phyloP scores from a whole-genome alignment of 352 stramenopile species.

The Pythium chondricola region DNA sequence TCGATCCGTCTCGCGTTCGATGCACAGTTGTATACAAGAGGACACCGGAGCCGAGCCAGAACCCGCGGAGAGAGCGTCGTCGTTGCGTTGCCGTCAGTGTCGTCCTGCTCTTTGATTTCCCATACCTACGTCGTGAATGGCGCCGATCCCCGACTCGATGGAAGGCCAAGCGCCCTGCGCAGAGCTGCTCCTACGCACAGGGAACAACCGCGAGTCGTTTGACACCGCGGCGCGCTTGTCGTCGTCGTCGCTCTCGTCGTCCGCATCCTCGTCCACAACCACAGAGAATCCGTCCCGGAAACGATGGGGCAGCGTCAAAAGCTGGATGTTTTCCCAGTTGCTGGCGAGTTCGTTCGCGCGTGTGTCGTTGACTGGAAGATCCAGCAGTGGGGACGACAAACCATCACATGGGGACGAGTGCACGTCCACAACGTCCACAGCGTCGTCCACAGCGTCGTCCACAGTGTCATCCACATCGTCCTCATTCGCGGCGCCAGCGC shows the following conservation, averaged over 20 bases:
- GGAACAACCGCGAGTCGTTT: conserved; percentile 2
- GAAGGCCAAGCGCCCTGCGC: neutral
- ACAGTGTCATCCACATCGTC: conserved; percentile 19
- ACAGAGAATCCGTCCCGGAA: conserved; percentile 14
- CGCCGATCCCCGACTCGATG: conserved; percentile 11
- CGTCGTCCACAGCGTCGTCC: conserved; percentile 10
- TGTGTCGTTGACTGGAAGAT: conserved; percentile 30
- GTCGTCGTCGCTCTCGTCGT: conserved; percentile 8
- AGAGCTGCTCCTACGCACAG: neutral
- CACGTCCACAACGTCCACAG: conserved; percentile 1
- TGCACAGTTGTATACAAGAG: conserved; percentile 5
- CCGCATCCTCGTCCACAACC: neutral
- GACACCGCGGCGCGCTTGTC: neutral
- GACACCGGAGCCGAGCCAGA: conserved; percentile 8
- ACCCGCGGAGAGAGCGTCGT: conserved; percentile 9
- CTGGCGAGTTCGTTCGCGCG: conserved; percentile 61
- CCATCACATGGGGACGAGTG: conserved; percentile 12
- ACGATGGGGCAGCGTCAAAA: conserved; percentile 64
- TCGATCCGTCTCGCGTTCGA: neutral
- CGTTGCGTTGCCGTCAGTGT: neutral
- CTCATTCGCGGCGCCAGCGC: neutral
- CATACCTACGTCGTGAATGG: neutral
- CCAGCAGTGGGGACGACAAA: neutral
- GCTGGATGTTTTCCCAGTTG: conserved; percentile 67
- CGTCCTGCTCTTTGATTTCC: neutral